Conservation (phyloP, 805 yeast species). For the Wickerhamiella cacticola region DNA sequence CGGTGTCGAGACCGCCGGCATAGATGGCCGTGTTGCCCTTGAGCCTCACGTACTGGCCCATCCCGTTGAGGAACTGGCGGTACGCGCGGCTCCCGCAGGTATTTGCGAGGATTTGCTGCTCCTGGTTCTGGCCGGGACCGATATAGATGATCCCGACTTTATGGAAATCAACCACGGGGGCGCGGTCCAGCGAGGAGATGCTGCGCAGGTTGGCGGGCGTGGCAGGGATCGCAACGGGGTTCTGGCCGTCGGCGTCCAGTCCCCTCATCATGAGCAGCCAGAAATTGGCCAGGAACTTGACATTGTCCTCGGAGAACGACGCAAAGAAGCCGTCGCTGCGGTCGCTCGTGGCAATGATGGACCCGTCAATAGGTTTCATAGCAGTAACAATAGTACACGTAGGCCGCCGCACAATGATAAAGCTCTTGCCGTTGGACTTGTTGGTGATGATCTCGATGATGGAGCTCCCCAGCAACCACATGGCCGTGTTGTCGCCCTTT, state of each 20-base stretch:
- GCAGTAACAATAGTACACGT: constrained; percentile 38
- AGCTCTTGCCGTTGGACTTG: constrained; percentile 39
- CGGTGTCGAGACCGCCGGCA: constrained; percentile 71
- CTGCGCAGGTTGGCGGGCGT: constrained; percentile 42
- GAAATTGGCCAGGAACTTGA: constrained; percentile 12
- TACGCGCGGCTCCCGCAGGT: constrained; percentile 50
- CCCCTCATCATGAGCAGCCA: constrained; percentile 13
- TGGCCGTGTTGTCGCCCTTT: constrained; percentile 17
- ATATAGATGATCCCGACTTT: constrained; percentile 70
- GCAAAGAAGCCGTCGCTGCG: background rate
- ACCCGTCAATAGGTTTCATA: constrained; percentile 14
- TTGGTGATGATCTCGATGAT: constrained; percentile 48
- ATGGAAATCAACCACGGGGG: constrained; percentile 66
- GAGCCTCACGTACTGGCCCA: constrained; percentile 53
- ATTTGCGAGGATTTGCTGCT: constrained; percentile 53
- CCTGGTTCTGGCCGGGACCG: constrained; percentile 52
- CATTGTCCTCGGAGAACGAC: background rate
- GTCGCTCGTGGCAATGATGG: constrained; percentile 2
- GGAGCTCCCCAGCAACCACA: constrained; percentile 53
- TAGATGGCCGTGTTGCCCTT: constrained; percentile 42
- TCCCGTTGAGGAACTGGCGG: constrained; percentile 41
- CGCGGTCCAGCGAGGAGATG: constrained; percentile 51
- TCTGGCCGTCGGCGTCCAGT: constrained; percentile 2
- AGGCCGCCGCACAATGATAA: constrained; percentile 46
- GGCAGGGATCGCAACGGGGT: constrained; percentile 36